phyloP scores from a whole-genome alignment of 768 basidiomycete species.

The Pleurotus salmoneostramineus region DNA sequence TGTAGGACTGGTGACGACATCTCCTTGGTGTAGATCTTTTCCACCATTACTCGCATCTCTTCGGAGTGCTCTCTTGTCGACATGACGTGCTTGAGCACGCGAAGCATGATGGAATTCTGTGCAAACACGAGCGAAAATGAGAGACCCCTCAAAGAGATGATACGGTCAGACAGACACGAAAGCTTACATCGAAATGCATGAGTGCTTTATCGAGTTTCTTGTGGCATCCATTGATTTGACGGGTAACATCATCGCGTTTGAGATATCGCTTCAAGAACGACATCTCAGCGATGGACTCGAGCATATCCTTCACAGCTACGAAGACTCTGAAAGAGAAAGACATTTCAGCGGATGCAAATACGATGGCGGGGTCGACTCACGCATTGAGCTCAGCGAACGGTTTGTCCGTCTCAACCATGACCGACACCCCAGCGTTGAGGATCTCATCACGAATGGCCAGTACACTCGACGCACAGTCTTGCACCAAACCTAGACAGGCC shows the following conservation, averaged over 20 bases:
- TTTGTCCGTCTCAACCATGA: conserved; percentile 42
- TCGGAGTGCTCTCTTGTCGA: conserved; percentile 29
- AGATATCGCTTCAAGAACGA: conserved; percentile 64
- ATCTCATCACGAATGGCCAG: conserved; percentile 63
- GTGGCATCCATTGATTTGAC: conserved; percentile 48
- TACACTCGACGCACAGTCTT: conserved; percentile 68
- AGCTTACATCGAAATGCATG: conserved; percentile 42
- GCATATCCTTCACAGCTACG: neutral
- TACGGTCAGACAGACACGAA: conserved; percentile 10
- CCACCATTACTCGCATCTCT: neutral
- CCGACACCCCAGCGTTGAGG: conserved; percentile 47
- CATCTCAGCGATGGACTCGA: conserved; percentile 29
- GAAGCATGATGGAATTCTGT: conserved; percentile 45
- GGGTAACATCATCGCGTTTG: conserved; percentile 52
- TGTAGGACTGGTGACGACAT: conserved; percentile 6
- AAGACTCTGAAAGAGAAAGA: neutral
- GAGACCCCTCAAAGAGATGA: conserved; percentile 10
- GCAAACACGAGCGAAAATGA: neutral
- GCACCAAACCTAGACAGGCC: conserved; percentile 65
- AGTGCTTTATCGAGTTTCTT: conserved; percentile 51
- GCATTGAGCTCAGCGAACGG: conserved; percentile 50
- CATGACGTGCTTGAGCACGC: conserved; percentile 50
- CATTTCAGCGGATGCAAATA: neutral
- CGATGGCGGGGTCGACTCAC: conserved; percentile 24
- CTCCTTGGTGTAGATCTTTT: neutral